A percentile compares a stretch with the other conserved stretches of the same genome.
phyloP scores from a whole-genome alignment of 345 rosid genomes.

The Anacardium occidentale region DNA sequence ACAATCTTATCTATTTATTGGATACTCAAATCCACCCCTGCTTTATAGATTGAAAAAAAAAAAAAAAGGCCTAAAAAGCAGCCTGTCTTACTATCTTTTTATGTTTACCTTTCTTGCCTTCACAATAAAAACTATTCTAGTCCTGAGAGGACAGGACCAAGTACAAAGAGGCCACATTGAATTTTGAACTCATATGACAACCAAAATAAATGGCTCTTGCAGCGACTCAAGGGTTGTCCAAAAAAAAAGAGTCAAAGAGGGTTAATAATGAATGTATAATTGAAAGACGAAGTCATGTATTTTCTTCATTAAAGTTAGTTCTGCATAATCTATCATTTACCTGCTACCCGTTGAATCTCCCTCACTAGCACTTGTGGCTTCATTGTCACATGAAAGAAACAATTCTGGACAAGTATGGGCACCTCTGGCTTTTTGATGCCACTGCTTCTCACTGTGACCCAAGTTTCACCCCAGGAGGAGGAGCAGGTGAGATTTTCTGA shows the following conservation, averaged over 20 bases:
- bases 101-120: no score
- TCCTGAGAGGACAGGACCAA: neutral
- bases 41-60: no score
- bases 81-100: no score
- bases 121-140: no score
- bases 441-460: constrained; percentile 49
- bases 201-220: neutral
- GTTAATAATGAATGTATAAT: neutral
- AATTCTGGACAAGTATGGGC: neutral
- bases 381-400: neutral
- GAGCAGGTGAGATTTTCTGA: constrained; percentile 28
- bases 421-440: constrained; percentile 7
- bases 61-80: no score
- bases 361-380: neutral
- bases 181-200: neutral
- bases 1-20: no score
- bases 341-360: neutral
- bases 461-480: constrained; percentile 31
- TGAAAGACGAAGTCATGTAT: constrained; percentile 1
- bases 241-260: neutral
- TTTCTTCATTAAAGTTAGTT: neutral
- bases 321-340: neutral
- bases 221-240: neutral
- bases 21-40: no score
- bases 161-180: neutral